Conservation (phyloP, 2,329 filamentous ascomycete species). For the Colletotrichum sp. region DNA sequence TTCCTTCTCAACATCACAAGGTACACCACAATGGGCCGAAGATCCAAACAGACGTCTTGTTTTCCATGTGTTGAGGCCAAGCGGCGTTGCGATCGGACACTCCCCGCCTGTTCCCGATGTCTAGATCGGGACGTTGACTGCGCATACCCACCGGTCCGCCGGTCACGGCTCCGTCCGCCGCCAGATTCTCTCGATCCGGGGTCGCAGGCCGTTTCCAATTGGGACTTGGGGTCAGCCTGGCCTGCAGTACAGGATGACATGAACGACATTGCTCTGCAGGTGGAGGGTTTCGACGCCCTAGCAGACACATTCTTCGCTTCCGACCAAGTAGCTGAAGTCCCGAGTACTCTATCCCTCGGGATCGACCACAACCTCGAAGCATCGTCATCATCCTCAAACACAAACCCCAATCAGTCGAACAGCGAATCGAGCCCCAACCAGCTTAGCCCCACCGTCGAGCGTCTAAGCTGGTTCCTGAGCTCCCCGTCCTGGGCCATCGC, state of each 20-base stretch:
- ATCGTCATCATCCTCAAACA: neutral
- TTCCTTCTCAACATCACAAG: neutral
- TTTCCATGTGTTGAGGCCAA: slow-evolving; percentile 4
- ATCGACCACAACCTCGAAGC: neutral
- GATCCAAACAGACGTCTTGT: slow-evolving; percentile 10
- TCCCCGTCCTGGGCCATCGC: neutral
- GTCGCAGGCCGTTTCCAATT: neutral
- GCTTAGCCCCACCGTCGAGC: neutral
- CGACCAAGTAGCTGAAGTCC: neutral
- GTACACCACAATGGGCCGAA: neutral
- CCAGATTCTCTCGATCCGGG: no score
- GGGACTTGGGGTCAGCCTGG: neutral
- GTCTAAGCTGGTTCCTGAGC: neutral
- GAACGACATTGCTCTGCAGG: neutral
- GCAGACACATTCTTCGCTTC: neutral
- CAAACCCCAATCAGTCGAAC: neutral
- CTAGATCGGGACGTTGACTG: slow-evolving; percentile 4
- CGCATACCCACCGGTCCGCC: neutral
- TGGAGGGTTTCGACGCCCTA: neutral
- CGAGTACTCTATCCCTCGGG: neutral
- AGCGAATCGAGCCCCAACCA: neutral
- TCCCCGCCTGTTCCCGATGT: slow-evolving; percentile 5
- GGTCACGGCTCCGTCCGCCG: neutral
- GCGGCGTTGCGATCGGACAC: slow-evolving; percentile 3
- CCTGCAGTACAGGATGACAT: neutral